These are phyloP conservation scores for Petunia axillaris DNA, from an alignment of 257 asterid species.

Conservation along the genomic window DNA sequence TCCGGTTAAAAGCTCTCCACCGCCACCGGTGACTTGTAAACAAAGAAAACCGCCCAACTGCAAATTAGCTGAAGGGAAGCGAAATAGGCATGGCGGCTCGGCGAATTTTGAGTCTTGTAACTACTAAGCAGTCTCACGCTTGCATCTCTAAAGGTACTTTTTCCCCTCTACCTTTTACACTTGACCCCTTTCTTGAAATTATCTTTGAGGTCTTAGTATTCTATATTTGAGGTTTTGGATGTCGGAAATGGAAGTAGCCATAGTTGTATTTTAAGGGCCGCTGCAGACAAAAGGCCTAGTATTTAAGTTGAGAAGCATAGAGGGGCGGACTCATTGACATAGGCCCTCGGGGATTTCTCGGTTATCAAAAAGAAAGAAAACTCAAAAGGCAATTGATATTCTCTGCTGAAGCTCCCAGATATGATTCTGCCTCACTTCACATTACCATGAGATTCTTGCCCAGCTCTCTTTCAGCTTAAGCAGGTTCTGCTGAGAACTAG, in stretches of 20 bases:
- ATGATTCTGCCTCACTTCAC: too few relatives aligned
- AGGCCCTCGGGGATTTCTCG: too few relatives aligned
- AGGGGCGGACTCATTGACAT: too few relatives aligned
- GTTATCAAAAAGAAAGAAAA: too few relatives aligned
- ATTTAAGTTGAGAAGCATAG: not conserved
- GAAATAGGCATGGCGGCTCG: slow-evolving; percentile 58
- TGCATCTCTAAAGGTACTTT: slow-evolving; percentile 46
- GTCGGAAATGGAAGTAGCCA: not conserved
- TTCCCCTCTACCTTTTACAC: not conserved
- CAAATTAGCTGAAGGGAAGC: not conserved
- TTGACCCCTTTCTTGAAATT: not conserved
- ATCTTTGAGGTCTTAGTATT: not conserved
- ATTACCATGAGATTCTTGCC: not conserved
- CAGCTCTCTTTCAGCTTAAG: not conserved
- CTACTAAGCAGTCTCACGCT: slow-evolving; percentile 37
- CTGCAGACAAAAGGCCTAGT: not conserved
- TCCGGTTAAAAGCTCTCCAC: too few relatives aligned
- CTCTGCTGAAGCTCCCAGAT: not conserved
- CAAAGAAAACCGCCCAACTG: not conserved
- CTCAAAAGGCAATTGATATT: not conserved
- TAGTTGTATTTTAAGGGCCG: not conserved
- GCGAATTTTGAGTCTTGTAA: slow-evolving; percentile 49
- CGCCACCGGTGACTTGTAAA: too few relatives aligned
- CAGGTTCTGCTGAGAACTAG: not conserved
- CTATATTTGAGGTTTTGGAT: not conserved